These are phyloP conservation scores for Fusarium agapanthi DNA, from an alignment of 2,329 filamentous ascomycete genomes.

Conservation along the genomic window DNA sequence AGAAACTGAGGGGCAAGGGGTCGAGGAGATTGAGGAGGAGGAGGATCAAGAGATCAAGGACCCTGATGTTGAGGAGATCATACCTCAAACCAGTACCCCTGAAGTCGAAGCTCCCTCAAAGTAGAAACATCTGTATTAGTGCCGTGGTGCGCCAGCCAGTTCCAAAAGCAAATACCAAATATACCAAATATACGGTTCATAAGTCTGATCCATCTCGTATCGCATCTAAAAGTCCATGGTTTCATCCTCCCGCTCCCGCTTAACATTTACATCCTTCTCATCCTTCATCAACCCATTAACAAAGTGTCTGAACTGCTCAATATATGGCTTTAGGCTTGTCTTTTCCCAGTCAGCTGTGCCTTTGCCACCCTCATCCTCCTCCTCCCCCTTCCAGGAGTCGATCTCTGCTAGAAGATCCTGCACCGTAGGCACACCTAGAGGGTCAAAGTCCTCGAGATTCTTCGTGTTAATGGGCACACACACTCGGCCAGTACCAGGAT, in stretches of 20 bases:
- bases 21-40: slow-evolving; percentile 42
- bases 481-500: slow-evolving; percentile 91
- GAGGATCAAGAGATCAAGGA: slow-evolving; percentile 44
- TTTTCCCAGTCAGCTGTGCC: slow-evolving; percentile 89
- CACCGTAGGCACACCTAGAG: slow-evolving; percentile 87
- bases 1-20: slow-evolving; percentile 36
- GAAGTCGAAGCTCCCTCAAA: slow-evolving; percentile 9
- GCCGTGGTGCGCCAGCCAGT: slow-evolving; percentile 31
- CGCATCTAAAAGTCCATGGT: slow-evolving; percentile 61
- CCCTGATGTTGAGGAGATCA: slow-evolving; percentile 3
- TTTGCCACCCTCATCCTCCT: slow-evolving; percentile 48
- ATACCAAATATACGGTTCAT: slow-evolving; percentile 32
- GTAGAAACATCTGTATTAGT: slow-evolving; percentile 28
- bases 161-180: slow-evolving; percentile 24
- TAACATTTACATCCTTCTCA: slow-evolving; percentile 64
- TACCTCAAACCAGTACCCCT: not conserved
- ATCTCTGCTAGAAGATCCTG: slow-evolving; percentile 84
- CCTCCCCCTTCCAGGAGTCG: slow-evolving; percentile 74
- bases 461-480: slow-evolving; percentile 91
- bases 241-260: slow-evolving; percentile 64
- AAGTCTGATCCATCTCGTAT: slow-evolving; percentile 14
- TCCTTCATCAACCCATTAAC: slow-evolving; percentile 83
- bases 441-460: slow-evolving; percentile 83
- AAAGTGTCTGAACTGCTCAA: slow-evolving; percentile 88
- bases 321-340: slow-evolving; percentile 91